Base-by-base conservation (phyloP, 2,329 filamentous ascomycete genomes). In the Thyridium curvatum region DNA sequence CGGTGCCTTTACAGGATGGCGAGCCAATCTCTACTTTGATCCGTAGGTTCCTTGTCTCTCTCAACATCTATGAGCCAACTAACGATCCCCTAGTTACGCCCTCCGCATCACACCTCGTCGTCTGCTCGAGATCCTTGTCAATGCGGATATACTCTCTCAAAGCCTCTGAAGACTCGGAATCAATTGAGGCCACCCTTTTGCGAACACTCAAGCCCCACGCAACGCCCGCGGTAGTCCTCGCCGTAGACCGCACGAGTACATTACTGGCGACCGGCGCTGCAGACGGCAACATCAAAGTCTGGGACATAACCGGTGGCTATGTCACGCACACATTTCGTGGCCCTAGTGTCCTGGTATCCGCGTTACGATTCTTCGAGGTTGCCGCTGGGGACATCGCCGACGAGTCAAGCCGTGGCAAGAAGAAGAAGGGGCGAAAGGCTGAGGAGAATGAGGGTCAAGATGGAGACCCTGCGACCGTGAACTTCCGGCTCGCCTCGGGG, bases 321-420 rank as follows among this genome's bases (percentile, higher is more conserved):
- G 81, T 89, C 26, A 98, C 94, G 18, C 93, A 98, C 62, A 95
- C 88, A 1, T 94, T 98, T 61, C 85, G 91, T 50, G 90, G 90
- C 2, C 91, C 94, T 41, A 89, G 89, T 43, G 90, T 93, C 9
- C 75, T 98, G 16, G 79, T 98, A 4, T 95, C 93, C 12, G 88
- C 93, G 0, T 70, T 98, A 14, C 83, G 84, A 51, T 97, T 98
- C 62, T 98, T 97, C 58, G 84, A 94, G 54, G 70, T 86, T 13
- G 71, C 81, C 17, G 57, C 66, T 10, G 53, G 56, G 32, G 55
- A 61, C 10, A 55, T 49, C 31, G 65, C 67, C 10, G 58, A 56
- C 12, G 61, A 66, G 26, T 58, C 6, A 70, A 57, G 29, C 30
- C 8, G 16, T 35, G 12, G 46, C 74, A 45, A 59, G 41, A 62